These are phyloP conservation scores for Quercus bicolor DNA, from an alignment of 306 rosid species.

Conservation along the genomic window DNA sequence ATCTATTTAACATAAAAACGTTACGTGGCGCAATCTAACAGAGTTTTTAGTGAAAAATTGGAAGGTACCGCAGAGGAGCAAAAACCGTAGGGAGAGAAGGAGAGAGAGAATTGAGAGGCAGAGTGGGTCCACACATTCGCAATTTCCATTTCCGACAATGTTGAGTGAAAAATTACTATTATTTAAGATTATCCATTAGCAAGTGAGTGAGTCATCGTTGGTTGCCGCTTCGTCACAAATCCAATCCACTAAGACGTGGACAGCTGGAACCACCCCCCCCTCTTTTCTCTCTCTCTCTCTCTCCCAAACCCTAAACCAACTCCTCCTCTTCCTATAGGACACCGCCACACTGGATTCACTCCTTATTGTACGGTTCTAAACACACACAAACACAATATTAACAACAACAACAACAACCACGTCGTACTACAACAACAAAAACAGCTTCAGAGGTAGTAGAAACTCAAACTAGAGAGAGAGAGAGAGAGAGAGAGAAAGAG, in stretches of 20 bases:
- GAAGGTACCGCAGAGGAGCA: too few relatives aligned
- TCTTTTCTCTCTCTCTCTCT: neutral
- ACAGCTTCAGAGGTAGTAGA: neutral
- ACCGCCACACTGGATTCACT: conserved; percentile 37
- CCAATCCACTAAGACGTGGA: conserved; percentile 49
- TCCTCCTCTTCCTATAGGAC: conserved; percentile 12
- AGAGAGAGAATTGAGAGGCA: neutral
- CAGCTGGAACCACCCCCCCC: conserved; percentile 43
- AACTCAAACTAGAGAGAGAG: neutral
- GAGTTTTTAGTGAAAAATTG: too few relatives aligned
- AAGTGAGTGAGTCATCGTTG: conserved; percentile 59
- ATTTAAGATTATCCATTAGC: conserved; percentile 44
- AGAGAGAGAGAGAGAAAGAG: too few relatives aligned
- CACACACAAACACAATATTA: neutral
- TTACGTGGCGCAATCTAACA: too few relatives aligned
- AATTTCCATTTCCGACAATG: neutral
- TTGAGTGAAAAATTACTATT: neutral
- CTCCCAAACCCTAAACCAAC: conserved; percentile 34
- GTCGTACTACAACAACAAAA: neutral
- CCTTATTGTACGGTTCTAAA: neutral
- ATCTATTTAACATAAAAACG: too few relatives aligned
- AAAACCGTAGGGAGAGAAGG: neutral
- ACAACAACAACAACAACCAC: neutral
- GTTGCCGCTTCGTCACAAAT: conserved; percentile 39
- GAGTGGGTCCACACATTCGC: neutral